Conservation (phyloP, 2,329 filamentous ascomycete genomes). For the Epichloe sibirici region DNA sequence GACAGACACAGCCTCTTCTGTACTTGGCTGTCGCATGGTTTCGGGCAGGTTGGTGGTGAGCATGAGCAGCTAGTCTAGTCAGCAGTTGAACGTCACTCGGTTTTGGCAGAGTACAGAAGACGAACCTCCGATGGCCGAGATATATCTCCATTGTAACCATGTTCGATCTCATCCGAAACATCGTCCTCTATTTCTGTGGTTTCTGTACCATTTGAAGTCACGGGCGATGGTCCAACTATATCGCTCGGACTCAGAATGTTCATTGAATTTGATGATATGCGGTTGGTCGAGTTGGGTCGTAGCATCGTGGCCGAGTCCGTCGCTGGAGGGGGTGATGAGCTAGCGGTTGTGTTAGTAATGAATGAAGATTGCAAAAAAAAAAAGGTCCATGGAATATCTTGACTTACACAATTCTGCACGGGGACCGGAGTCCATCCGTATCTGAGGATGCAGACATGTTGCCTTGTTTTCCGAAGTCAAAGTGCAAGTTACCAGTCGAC, state of each 20-base stretch:
- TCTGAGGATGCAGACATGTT: constrained; percentile 45
- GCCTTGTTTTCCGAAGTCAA: constrained; percentile 29
- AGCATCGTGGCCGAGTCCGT: constrained; percentile 38
- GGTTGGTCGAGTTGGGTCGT: constrained; percentile 37
- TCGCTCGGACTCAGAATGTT: constrained; percentile 51
- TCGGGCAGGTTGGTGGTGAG: constrained; percentile 46
- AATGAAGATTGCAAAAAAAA: constrained; percentile 6
- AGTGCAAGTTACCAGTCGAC: constrained; percentile 39
- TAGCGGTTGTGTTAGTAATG: constrained; percentile 8
- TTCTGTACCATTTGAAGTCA: constrained; percentile 75
- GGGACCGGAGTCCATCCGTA: constrained; percentile 33
- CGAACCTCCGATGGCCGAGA: constrained; percentile 20
- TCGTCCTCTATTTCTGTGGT: constrained; percentile 79
- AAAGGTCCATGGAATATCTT: not conserved
- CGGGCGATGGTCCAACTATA: constrained; percentile 68
- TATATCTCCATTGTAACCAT: constrained; percentile 11
- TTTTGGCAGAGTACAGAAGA: not conserved
- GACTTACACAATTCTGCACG: constrained; percentile 40
- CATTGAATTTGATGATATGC: constrained; percentile 39
- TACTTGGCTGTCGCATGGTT: constrained; percentile 43
- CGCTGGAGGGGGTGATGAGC: constrained; percentile 23
- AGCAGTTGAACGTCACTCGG: not conserved
- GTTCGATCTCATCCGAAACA: constrained; percentile 45
- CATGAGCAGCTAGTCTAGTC: constrained; percentile 32
- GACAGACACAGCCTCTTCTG: constrained; percentile 75